Evolutionary conservation across 2,329 filamentous ascomycete genomes (phyloP).

Genomic region (Fusarium sp.): DNA sequence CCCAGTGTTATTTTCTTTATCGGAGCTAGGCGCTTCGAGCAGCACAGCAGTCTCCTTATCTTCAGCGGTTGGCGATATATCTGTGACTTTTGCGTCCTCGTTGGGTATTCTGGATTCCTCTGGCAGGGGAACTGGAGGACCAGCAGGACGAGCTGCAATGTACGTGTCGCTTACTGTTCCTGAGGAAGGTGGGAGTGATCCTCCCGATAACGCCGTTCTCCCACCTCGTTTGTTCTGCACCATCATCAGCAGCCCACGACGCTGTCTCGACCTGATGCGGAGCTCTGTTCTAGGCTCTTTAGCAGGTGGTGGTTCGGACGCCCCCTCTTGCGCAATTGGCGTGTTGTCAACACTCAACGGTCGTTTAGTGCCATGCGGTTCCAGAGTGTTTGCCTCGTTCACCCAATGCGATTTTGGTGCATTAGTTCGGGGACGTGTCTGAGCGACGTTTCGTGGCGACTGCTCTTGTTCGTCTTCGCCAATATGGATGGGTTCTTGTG

Average conservation of each 20-base stretch:
- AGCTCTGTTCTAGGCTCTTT: constrained; percentile 57
- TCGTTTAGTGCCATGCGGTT: constrained; percentile 13
- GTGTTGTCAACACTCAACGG: constrained; percentile 2
- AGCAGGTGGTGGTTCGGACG: not conserved
- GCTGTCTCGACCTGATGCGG: constrained; percentile 59
- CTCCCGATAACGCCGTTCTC: not conserved
- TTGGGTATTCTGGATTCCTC: constrained; percentile 1
- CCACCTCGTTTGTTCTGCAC: constrained; percentile 49
- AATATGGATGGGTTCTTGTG: not conserved
- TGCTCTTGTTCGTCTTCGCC: constrained; percentile 1
- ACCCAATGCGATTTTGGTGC: not conserved
- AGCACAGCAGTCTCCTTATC: not conserved
- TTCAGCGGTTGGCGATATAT: not conserved
- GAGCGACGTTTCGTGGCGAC: not conserved
- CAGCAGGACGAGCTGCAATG: not conserved
- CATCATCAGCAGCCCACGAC: constrained; percentile 61
- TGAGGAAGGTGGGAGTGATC: not conserved
- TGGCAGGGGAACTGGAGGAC: not conserved
- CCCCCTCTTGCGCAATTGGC: not conserved
- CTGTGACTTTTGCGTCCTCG: not conserved
- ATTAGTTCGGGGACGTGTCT: not conserved
- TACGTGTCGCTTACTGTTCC: not conserved
- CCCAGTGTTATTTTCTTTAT: constrained; percentile 1
- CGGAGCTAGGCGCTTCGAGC: not conserved
- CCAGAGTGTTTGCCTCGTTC: not conserved